A percentile compares a stretch with the other conserved stretches of the same genome.
Conservation (phyloP, 306 rosid species). For the Adenanthera pavonina region DNA sequence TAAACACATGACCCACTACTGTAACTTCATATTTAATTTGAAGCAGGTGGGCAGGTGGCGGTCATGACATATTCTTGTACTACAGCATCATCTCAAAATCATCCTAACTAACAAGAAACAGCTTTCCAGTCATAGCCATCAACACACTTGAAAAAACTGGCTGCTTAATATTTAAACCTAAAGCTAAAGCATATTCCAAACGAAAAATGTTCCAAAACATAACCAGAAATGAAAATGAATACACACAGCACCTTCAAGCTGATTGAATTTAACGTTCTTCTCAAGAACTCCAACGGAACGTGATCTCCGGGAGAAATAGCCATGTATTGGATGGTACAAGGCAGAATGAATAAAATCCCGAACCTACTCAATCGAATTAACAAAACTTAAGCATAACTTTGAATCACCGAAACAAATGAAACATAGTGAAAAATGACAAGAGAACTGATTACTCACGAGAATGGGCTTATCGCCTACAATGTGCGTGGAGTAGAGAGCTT, state of each 20-base stretch:
- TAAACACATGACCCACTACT: not conserved
- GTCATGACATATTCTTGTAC: not conserved
- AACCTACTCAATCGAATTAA: constrained; percentile 57
- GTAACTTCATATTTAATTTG: not conserved
- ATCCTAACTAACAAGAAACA: not conserved
- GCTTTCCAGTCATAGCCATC: not conserved
- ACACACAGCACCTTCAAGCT: constrained; percentile 60
- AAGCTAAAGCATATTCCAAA: not conserved
- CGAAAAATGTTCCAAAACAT: not conserved
- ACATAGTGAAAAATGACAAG: not conserved
- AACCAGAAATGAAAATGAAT: not conserved
- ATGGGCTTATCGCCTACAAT: constrained; percentile 77
- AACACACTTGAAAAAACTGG: not conserved
- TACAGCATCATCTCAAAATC: not conserved
- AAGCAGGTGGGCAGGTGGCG: not conserved
- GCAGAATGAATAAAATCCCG: constrained; percentile 95
- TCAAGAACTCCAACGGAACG: constrained; percentile 85
- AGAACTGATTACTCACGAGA: constrained; percentile 62
- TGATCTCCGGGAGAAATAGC: constrained; percentile 79
- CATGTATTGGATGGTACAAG: constrained; percentile 78
- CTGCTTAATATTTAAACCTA: not conserved
- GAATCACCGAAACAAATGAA: not conserved
- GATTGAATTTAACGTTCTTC: constrained; percentile 68
- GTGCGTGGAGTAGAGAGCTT: constrained; percentile 68
- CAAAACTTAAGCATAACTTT: not conserved